Conservation (phyloP, 306 rosid species). For the Medicago ruthenica region DNA sequence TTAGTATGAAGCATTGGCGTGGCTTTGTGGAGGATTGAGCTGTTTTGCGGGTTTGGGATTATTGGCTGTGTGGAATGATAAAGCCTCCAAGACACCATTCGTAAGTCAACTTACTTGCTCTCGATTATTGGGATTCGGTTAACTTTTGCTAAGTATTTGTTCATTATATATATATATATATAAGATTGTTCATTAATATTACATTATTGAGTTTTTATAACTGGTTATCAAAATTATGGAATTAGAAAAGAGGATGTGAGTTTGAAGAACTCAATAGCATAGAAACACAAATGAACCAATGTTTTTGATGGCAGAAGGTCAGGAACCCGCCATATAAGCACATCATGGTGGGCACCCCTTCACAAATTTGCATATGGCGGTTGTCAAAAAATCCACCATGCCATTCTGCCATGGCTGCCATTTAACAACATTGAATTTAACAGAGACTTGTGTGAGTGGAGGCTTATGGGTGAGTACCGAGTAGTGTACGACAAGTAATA, state of each 20-base stretch:
- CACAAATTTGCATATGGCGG: no score
- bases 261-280: background rate
- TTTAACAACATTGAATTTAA: background rate
- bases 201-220: no score
- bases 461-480: background rate
- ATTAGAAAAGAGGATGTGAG: background rate
- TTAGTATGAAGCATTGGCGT: conserved; percentile 94
- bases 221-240: no score
- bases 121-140: conserved; percentile 6
- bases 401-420: no score
- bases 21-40: conserved; percentile 92
- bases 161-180: no score
- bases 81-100: conserved; percentile 85
- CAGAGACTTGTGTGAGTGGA: background rate
- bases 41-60: conserved; percentile 77
- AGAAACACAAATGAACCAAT: background rate
- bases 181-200: no score
- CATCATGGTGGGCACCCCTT: no score
- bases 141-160: no score
- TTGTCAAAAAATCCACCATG: no score
- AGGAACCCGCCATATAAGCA: no score
- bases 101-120: conserved; percentile 51
- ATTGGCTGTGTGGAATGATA: conserved; percentile 87
- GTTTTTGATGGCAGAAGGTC: no score
- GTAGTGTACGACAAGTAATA: background rate